Base-by-base conservation (phyloP, 495 filamentous ascomycete species). In the Articulospora tetracladia region DNA sequence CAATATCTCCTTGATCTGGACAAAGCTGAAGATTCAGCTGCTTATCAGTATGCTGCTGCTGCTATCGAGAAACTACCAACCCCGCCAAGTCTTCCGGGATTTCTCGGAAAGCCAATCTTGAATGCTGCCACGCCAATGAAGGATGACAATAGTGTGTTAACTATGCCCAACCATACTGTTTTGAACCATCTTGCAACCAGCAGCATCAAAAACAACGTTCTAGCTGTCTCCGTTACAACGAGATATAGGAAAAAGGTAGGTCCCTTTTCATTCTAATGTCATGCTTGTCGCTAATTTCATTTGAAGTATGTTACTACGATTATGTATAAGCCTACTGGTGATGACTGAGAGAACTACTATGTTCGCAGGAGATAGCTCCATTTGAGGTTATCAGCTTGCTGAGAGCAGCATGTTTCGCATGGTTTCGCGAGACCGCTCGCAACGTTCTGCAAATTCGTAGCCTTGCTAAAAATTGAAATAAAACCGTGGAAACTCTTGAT, bases 181-280 rank as follows among this genome's bases (percentile, higher is more conserved):
- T 74, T 98, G 64, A 98, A 98, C 64, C 94, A 98, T 71, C 77
- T 98, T 49, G 93, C 93, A n/a, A 98, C 94, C 3, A 97, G 92
- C 77, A 97, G 92, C 73, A 98, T 98, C 73, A 97, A 96, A 74
- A 90, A 96, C 59, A 89, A 90, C 56, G 89, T 98, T 26, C 80
- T 98, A 60, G 94, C 95, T n/a, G 94, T 96, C 2, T 97, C 92
- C 69, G 94, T 91, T 19, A 98, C 94, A 17, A 98, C 95, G 20
- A 82, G 94, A 74, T 98, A 98, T 73, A 93, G 91, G 78, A 87
- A 86, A 71, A 98, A 98, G 87, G 94, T 96, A 76, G 64, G 76
- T 24, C 57, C 15, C 54, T 57, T 10, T 24, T 23, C 30, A 34
- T 34, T 34, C 15, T 6, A 34, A 15, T 7, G 6, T 34, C 15